Evolutionary conservation across 2,329 filamentous ascomycete genomes (phyloP).

Genomic region (Scedosporium aurantiacum): DNA sequence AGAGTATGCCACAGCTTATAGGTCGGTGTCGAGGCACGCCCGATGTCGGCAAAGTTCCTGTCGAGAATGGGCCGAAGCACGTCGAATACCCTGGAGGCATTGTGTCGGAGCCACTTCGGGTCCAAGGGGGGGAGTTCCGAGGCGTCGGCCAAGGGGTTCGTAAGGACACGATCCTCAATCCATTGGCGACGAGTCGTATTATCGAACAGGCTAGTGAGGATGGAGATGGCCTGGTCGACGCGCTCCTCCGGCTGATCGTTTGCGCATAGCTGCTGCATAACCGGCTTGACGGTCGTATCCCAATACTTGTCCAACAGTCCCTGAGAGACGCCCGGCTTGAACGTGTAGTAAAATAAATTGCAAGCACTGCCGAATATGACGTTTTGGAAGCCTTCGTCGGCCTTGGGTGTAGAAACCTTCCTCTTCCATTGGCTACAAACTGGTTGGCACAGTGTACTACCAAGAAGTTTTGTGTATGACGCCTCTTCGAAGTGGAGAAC

Average conservation of each 20-base stretch:
- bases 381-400: constrained; percentile 45
- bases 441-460: constrained; percentile 48
- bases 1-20: constrained; percentile 50
- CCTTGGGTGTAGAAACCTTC: constrained; percentile 41
- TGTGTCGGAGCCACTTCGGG: constrained; percentile 74
- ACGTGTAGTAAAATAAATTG: constrained; percentile 71
- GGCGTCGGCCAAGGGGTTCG: constrained; percentile 44
- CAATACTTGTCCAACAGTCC: constrained; percentile 66
- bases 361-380: constrained; percentile 59
- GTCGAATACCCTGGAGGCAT: constrained; percentile 52
- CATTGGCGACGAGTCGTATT: constrained; percentile 50
- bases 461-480: constrained; percentile 43
- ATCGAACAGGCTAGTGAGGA: constrained; percentile 60
- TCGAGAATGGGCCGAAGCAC: constrained; percentile 50
- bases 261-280: constrained; percentile 48
- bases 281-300: constrained; percentile 59
- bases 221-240: constrained; percentile 48
- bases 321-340: constrained; percentile 57
- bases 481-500: constrained; percentile 53
- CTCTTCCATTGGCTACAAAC: constrained; percentile 58
- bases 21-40: constrained; percentile 42
- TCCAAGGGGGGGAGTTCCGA: constrained; percentile 80
- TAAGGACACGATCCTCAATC: constrained; percentile 61
- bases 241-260: constrained; percentile 31
- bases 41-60: constrained; percentile 50